Evolutionary conservation across 1,284 basidiomycete genomes (phyloP).

Genomic region (Schizophyllum amplum): DNA sequence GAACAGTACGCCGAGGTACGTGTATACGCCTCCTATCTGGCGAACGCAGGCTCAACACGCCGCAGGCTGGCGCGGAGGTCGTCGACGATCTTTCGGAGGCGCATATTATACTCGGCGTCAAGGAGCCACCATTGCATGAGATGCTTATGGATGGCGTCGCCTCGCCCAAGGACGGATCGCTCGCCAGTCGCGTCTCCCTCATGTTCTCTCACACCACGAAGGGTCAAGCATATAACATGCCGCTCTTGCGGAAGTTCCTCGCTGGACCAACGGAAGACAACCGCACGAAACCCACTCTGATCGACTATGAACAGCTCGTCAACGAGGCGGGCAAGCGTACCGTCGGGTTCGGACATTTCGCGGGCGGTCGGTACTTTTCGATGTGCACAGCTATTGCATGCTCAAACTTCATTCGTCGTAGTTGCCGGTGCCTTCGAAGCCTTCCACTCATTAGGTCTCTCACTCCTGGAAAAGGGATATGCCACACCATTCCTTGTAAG

Average conservation of each 20-base stretch:
- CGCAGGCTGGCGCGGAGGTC: constrained; percentile 69
- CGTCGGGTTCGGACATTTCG: constrained; percentile 85
- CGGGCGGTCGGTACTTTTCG: constrained; percentile 53
- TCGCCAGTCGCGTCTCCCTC: constrained; percentile 49
- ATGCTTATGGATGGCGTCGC: constrained; percentile 38
- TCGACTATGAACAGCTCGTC: constrained; percentile 83
- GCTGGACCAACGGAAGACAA: constrained; percentile 5
- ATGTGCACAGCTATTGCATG: not conserved
- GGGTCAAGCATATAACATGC: constrained; percentile 79
- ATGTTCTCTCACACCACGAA: constrained; percentile 93
- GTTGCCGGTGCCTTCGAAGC: constrained; percentile 83
- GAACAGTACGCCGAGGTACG: constrained; percentile 59
- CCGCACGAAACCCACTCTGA: constrained; percentile 26
- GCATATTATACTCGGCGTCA: constrained; percentile 80
- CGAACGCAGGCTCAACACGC: constrained; percentile 9
- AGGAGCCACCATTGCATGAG: constrained; percentile 68
- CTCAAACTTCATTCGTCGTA: constrained; percentile 19
- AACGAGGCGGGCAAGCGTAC: constrained; percentile 60
- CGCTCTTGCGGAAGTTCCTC: constrained; percentile 65
- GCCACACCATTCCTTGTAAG: constrained; percentile 78
- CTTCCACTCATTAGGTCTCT: constrained; percentile 69
- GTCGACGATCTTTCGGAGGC: constrained; percentile 52
- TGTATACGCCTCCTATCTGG: constrained; percentile 6
- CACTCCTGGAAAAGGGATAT: constrained; percentile 69
- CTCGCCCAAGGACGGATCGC: not conserved